Base-by-base conservation (phyloP, 2,329 filamentous ascomycete genomes). In the Didymella arachidicola region DNA sequence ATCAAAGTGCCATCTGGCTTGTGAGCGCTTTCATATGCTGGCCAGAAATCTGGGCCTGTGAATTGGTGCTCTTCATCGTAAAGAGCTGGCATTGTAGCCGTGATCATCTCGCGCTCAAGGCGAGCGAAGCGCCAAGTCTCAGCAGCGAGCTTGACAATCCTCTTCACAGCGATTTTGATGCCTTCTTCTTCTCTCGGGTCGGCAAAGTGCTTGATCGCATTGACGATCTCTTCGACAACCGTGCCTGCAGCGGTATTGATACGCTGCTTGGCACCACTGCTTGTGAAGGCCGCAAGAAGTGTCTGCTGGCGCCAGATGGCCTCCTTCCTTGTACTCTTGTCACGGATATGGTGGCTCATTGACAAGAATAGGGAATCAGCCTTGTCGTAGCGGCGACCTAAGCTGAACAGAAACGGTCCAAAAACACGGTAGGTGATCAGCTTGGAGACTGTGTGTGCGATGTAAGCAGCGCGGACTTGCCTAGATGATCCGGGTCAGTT, bases 251-350 rank as follows among this genome's bases (percentile, higher is more conserved):
- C 82, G 11, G 82, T 80, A 57, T 84, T 84, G 66, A 85, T 84
- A 18, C 82, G 80, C 63, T 83, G 80, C 61, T 86, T 86, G 1
- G 83, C 84, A 57, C 83, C 82, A 2, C 81, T 82, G 34, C 82
- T 81, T 6, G 83, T 85, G 70, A 85, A 86, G 8, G 83, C 82
- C 18, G 84, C 83, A 60, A 83, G 82, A 14, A 86, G 79, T 2
- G 84, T 86, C 62, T 86, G 83, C 56, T 85, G 83, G 52, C 84
- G 78, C 84, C 84, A 86, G 57, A 85, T 82, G 4, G 84, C 82
- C 68, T 86, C 84, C 56, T 83, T 82, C 10, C 83, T 79, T 19
- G 83, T 81, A 53, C 82, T 85, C 64, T 86, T 86, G 52, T 81
- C 80, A 32, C 83, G 81, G 50, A 86, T 84, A 51, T 85, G 81